These are phyloP conservation scores for Xerocomellus chrysenteron DNA, from an alignment of 768 basidiomycete species.

Conservation along the genomic window DNA sequence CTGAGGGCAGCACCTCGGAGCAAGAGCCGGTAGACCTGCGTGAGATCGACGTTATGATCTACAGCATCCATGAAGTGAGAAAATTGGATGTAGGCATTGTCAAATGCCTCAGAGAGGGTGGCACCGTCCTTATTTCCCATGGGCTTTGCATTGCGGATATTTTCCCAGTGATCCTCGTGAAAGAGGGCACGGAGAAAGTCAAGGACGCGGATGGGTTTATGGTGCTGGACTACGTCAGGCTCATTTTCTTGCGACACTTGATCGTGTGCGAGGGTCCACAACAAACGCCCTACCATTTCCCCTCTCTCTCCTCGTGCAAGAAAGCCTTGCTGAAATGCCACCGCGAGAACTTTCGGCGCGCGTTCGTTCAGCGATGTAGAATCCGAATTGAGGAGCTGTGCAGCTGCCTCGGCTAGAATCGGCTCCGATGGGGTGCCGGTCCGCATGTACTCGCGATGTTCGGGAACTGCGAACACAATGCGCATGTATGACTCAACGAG, in stretches of 20 bases:
- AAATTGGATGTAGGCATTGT: background rate
- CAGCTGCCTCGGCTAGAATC: background rate
- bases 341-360: background rate
- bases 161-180: background rate
- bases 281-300: background rate
- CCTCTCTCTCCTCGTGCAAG: background rate
- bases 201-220: background rate
- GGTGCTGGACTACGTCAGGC: too few relatives aligned
- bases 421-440: background rate
- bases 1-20: background rate
- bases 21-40: too few relatives aligned
- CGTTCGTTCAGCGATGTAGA: background rate
- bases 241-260: fast-evolving
- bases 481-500: background rate
- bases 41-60: background rate
- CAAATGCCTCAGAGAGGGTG: background rate
- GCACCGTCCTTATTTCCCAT: background rate
- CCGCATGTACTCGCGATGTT: background rate
- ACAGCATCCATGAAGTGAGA: background rate
- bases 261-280: background rate
- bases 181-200: background rate
- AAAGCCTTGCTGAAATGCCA: background rate
- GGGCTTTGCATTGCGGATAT: background rate
- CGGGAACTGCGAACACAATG: background rate
- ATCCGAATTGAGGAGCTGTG: background rate